Base-by-base conservation (phyloP, 1,284 basidiomycete species). In the Phellopilus nigrolimitatus region DNA sequence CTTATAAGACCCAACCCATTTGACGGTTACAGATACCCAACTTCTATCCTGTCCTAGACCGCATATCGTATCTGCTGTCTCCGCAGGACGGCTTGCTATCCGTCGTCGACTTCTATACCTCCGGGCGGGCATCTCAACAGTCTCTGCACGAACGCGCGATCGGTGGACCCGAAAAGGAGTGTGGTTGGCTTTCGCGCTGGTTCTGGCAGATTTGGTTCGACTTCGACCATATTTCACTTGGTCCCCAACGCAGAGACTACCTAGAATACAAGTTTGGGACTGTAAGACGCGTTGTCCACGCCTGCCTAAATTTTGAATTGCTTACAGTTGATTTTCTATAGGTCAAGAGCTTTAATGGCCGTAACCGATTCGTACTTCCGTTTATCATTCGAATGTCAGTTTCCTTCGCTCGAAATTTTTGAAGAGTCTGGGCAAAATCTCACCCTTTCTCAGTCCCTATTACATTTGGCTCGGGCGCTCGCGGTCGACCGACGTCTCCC, bases 241-340 rank as follows among this genome's bases (percentile, higher is more conserved):
- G 84, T 38, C 81, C 82, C 1, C 82, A 84, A 21, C 68, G 84
- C 33, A 71, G 84, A 42, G 81, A 85, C 55, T 91, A 91, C 64
- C 73, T 91, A 45, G 88, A 91, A 64, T 88, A 90, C 70, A 82
- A 80, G 58, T 90, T 91, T 67, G 86, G 85, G 28, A 89, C 87
- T 37, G 74, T 75, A 41, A 52, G 69, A 65, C 4, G 12, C 2
- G 27, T 22, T 37, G 9, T 50, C 9, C 40, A 7, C 62, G 60
- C 33, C 42, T 9, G 3, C 31, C 28, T 25, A 3, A 24, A 39
- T 22, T 84, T 30, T 33, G 22, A 53, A 44, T 1, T 0, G 25
- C 17, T 42, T 42, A 30, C 12, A 47, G 50, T 52, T 27, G 40
- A n/a, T 3, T 49, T 13, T 46, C 25, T 48, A 1, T 51, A 78